Base-by-base conservation (phyloP, 2,329 filamentous ascomycete species). In the Cytospora mali region DNA sequence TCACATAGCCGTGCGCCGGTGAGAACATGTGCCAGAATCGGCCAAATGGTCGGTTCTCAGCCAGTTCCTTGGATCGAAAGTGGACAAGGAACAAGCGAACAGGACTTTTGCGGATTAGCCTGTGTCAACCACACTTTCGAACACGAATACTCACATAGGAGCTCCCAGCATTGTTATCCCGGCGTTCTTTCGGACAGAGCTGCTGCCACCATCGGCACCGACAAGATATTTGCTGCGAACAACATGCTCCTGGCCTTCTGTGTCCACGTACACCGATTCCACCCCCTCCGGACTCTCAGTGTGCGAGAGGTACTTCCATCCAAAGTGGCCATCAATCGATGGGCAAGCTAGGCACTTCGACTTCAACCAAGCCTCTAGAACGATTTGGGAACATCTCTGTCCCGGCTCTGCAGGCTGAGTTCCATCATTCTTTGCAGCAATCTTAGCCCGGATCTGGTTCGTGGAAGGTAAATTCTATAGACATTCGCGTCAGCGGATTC, bases 121-220 rank as follows among this genome's bases (percentile, higher is more conserved):
- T 14, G 54, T 27, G 39, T 56, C 54, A 28, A 7, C 31, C 33
- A 48, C 54, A 18, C 13, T 23, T 42, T 6, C 16, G 35, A 27
- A 39, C n/a, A 48, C 7, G 54, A 21, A 46, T 46, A 56, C 54
- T 56, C 54, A 56, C 54, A 46, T 56, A 4, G 54, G 54, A 16
- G 54, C 54, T 4, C 54, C 54, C 21, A 56, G 33, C 54, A 56
- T 56, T 33, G 46, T 46, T 21, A 85, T 80, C 14, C 73, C 72
- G 39, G 81, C 74, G 2, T 76, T 71, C 33, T 75, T 71, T 13
- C 82, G 75, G 2, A 85, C 81, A 63, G 79, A 77, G 9, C 79
- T 81, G 56, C 75, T 75, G 0, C 81, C 80, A 7, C 82, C 82
- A 69, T 85, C 82, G 33, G 79, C 79, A 4, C 82, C 82, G 42